Evolutionary conservation across 108 stramenopile genomes (phyloP), one percentile per base, ranked within the genome.

Genomic region (Cylindrotheca closterium): DNA sequence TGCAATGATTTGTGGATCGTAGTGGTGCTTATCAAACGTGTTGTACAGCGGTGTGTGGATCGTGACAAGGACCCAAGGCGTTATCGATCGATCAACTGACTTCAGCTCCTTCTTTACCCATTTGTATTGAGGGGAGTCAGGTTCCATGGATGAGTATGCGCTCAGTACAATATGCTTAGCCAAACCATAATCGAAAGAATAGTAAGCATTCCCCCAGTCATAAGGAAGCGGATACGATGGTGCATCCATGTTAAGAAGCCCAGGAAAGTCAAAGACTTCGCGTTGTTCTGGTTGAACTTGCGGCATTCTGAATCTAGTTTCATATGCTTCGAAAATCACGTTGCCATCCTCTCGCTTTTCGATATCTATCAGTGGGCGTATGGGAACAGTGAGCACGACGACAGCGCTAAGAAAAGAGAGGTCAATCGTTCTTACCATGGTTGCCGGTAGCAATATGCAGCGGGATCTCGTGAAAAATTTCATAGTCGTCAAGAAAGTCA

Each of bases 181-280:
- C 34, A 73, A 62, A 30, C 89, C 93, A 60, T 79, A 76, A 24
- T 53, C 69, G 33, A 79, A 87, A 34, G 77, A 66, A 58, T 91
- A 91, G 73, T 84, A 91, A 4, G 89, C 79, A 74, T 91, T 91
- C 33, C 89, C 89, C 37, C 64, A 85, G 47, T 91, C 85, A 58
- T 91, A 91, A 0, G 70, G 66, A 10, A 89, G 47, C 24, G 79
- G 74, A 58, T 79, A 89, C n/a, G 77, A 75, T 18, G 69, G 77
- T 10, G 65, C 60, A 60, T 83, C 75, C 71, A 77, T 77, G 34
- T 67, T 33, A 23, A 77, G 23, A 10, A 30, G 23, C 12, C 55
- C 65, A 26, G 29, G 22, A 72, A 68, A 25, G 4, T 74, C 68
- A 54, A 68, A 68, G 1, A 50, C 32, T 4, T 74, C 82, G 33